Conservation (phyloP, 1,139 yeast species). For the Scheffersomyces segobiensis region DNA sequence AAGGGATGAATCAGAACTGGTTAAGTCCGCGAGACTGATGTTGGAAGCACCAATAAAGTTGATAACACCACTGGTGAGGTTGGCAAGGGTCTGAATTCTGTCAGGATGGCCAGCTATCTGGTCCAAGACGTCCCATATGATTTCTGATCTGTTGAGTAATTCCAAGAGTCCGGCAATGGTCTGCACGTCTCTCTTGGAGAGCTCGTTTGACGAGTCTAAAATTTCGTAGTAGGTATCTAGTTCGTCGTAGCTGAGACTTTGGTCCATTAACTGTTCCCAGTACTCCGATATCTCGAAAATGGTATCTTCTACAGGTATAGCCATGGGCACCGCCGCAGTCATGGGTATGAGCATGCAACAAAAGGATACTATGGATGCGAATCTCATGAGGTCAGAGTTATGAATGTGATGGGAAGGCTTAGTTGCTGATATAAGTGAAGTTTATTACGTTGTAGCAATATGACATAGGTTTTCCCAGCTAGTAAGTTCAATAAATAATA, state of each 20-base stretch:
- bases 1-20: slow-evolving; percentile 4
- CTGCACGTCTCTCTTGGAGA: slow-evolving; percentile 18
- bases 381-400: not conserved
- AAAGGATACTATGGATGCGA: slow-evolving; percentile 3
- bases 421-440: not conserved
- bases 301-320: slow-evolving; percentile 19
- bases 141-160: slow-evolving; percentile 36
- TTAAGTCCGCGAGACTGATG: slow-evolving; percentile 1
- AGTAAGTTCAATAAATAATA: not conserved
- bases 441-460: not conserved
- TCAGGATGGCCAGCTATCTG: slow-evolving; percentile 33
- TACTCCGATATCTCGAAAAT: slow-evolving; percentile 14
- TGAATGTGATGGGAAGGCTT: not conserved
- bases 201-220: not conserved
- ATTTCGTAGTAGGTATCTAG: not conserved
- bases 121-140: slow-evolving; percentile 38
- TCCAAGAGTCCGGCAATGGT: slow-evolving; percentile 24
- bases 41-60: slow-evolving; percentile 1
- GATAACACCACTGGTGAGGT: slow-evolving; percentile 25
- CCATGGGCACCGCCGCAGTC: slow-evolving; percentile 17
- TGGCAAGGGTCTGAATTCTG: slow-evolving; percentile 30
- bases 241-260: slow-evolving; percentile 1
- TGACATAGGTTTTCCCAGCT: not conserved
- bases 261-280: slow-evolving; percentile 13
- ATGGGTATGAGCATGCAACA: slow-evolving; percentile 8